A percentile compares a stretch with the other conserved stretches of the same genome.
Conservation (phyloP, 2,329 filamentous ascomycete species). For the Stylonectria norvegica region DNA sequence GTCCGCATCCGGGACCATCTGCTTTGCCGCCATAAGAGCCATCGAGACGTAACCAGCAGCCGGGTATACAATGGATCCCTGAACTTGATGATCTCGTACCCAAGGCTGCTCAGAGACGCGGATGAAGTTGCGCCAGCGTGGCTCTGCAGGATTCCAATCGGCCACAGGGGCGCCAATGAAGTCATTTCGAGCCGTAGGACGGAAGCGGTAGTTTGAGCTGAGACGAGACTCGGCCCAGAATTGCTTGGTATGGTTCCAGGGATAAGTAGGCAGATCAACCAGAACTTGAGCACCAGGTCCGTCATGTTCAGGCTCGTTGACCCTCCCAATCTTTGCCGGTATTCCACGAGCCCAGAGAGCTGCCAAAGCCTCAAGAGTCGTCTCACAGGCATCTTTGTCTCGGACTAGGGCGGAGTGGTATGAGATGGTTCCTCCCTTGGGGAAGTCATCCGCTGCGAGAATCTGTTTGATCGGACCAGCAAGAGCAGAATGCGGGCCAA, state of each 20-base stretch:
- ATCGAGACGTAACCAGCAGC: conserved; percentile 35
- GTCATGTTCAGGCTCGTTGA: conserved; percentile 1
- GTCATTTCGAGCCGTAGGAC: conserved; percentile 34
- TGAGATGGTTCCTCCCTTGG: neutral
- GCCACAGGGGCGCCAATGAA: conserved; percentile 34
- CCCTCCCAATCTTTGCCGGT: neutral
- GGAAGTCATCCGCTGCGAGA: conserved; percentile 29
- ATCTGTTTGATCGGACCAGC: conserved; percentile 19
- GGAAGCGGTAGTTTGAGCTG: conserved; percentile 25
- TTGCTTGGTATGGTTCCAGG: conserved; percentile 36
- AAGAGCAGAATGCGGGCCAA: conserved; percentile 26
- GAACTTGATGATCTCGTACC: conserved; percentile 39
- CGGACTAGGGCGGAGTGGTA: conserved; percentile 3
- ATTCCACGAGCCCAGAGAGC: neutral
- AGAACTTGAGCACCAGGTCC: conserved; percentile 22
- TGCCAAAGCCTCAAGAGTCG: neutral
- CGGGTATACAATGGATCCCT: conserved; percentile 19
- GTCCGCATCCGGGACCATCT: neutral
- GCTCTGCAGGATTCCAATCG: conserved; percentile 20
- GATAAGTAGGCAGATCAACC: conserved; percentile 34
- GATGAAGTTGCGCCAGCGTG: conserved; percentile 27
- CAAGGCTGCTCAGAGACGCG: conserved; percentile 30
- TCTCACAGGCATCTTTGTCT: conserved; percentile 2
- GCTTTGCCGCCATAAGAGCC: conserved; percentile 37
- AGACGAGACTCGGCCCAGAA: conserved; percentile 29